Evolutionary conservation across 768 basidiomycete genomes (phyloP).

Genomic region (Cubamyces sp.): DNA sequence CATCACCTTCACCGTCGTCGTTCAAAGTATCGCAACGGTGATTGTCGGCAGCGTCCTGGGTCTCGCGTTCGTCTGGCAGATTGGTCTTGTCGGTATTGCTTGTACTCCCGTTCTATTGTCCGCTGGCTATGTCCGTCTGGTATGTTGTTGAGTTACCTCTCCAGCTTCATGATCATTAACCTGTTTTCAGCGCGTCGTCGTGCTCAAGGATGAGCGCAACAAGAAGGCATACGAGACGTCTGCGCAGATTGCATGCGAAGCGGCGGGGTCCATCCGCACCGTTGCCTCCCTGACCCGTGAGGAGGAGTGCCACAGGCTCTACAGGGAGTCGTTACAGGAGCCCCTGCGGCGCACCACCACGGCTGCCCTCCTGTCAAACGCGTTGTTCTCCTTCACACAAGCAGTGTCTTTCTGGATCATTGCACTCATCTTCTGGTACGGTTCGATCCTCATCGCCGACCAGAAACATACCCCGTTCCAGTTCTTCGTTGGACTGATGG

Average conservation of each 20-base stretch:
- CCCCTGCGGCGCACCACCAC: slow-evolving; percentile 70
- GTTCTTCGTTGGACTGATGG: slow-evolving; percentile 89
- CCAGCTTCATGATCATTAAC: neutral
- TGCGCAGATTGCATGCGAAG: slow-evolving; percentile 93
- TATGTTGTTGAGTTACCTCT: slow-evolving; percentile 36
- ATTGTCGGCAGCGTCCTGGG: slow-evolving; percentile 77
- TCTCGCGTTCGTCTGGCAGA: slow-evolving; percentile 73
- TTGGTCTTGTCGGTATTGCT: slow-evolving; percentile 83
- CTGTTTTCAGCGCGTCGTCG: slow-evolving; percentile 67
- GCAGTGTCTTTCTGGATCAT: slow-evolving; percentile 79
- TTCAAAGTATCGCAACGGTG: slow-evolving; percentile 74
- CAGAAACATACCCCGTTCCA: slow-evolving; percentile 55
- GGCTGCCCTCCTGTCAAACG: slow-evolving; percentile 64
- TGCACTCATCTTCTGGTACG: slow-evolving; percentile 82
- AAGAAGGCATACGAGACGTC: slow-evolving; percentile 79
- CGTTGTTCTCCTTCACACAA: slow-evolving; percentile 77
- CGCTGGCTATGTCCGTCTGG: slow-evolving; percentile 82
- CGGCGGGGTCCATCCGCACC: slow-evolving; percentile 86
- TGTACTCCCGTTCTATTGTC: slow-evolving; percentile 73
- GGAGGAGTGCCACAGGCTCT: slow-evolving; percentile 71
- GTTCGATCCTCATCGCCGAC: slow-evolving; percentile 61
- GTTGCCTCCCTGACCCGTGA: slow-evolving; percentile 90
- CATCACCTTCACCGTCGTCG: slow-evolving; percentile 84
- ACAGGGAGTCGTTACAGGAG: slow-evolving; percentile 69
- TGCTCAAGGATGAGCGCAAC: slow-evolving; percentile 84